Conservation (phyloP, 176 grass and related monocot genomes). For the Phragmites australis region DNA sequence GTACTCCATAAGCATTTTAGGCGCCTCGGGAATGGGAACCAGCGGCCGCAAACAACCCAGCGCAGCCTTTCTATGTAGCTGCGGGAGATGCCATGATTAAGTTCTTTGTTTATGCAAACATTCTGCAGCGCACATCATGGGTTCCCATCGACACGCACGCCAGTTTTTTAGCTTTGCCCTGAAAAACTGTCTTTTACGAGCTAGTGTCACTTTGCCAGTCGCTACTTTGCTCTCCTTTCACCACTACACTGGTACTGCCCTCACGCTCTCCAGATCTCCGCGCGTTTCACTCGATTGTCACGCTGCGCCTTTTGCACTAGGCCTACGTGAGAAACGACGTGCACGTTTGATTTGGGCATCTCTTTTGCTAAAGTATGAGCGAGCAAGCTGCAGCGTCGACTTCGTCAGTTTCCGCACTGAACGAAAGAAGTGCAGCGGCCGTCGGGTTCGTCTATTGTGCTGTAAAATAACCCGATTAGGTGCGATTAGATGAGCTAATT, state of each 20-base stretch:
- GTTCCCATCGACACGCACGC: slow-evolving; percentile 1
- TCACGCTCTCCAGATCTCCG: slow-evolving; percentile 1
- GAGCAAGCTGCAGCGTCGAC: neutral
- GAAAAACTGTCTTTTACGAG: slow-evolving; percentile 1
- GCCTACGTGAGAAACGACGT: neutral
- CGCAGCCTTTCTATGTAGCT: slow-evolving; percentile 38
- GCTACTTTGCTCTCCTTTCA: slow-evolving; percentile 6
- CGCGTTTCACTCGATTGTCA: slow-evolving; percentile 25
- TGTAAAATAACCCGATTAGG: slow-evolving; percentile 28
- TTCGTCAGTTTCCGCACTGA: slow-evolving; percentile 2
- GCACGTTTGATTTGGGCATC: slow-evolving; percentile 29
- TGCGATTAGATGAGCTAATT: slow-evolving; percentile 16
- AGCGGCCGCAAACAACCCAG: slow-evolving; percentile 5
- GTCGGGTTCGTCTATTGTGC: neutral
- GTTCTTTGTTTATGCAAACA: slow-evolving; percentile 26
- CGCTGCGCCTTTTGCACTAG: neutral
- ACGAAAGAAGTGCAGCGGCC: neutral
- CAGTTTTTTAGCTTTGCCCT: slow-evolving; percentile 4
- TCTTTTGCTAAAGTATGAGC: slow-evolving; percentile 6
- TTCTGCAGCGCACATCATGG: slow-evolving; percentile 6
- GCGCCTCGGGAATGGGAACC: slow-evolving; percentile 40
- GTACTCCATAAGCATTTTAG: slow-evolving; percentile 22
- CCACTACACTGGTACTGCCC: neutral
- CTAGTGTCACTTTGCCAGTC: slow-evolving; percentile 8
- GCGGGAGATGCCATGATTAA: slow-evolving; percentile 19